Conservation (phyloP, 2,329 filamentous ascomycete genomes). For the Tolypocladium tundrense region DNA sequence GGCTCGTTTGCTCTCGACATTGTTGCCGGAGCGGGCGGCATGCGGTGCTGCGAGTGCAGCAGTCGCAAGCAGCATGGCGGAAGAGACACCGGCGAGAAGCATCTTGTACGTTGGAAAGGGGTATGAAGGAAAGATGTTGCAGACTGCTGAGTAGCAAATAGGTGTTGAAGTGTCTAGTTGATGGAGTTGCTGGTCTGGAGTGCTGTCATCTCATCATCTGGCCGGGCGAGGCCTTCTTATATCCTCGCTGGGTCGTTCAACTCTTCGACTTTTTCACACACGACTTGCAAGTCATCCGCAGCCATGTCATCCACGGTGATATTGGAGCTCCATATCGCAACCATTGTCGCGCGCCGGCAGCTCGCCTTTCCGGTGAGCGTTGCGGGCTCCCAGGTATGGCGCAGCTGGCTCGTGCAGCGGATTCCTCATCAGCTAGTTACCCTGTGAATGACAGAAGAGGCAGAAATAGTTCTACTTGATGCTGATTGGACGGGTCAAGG, state of each 20-base stretch:
- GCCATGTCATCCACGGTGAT: not conserved
- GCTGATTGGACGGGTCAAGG: not conserved
- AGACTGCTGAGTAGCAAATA: not conserved
- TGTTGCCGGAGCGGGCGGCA: not conserved
- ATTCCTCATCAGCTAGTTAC: not conserved
- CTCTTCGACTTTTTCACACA: not conserved
- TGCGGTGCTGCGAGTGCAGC: not conserved
- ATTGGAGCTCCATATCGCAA: not conserved
- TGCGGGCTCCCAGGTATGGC: not conserved
- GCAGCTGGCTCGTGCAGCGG: not conserved
- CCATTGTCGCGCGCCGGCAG: not conserved
- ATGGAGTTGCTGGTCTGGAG: not conserved
- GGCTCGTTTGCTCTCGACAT: not conserved
- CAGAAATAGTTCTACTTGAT: not conserved
- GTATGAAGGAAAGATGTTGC: no score
- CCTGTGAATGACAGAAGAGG: not conserved
- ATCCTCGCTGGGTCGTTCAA: not conserved
- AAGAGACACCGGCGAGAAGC: not conserved
- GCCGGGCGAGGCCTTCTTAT: not conserved
- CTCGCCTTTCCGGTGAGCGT: not conserved
- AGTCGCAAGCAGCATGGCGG: constrained; percentile 1
- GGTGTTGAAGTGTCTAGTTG: no score
- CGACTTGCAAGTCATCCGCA: not conserved
- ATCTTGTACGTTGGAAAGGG: not conserved
- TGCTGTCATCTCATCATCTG: not conserved